These are phyloP conservation scores for Coemansia sp. DNA, from an alignment of 192 early-diverging fungal species.

Conservation along the genomic window DNA sequence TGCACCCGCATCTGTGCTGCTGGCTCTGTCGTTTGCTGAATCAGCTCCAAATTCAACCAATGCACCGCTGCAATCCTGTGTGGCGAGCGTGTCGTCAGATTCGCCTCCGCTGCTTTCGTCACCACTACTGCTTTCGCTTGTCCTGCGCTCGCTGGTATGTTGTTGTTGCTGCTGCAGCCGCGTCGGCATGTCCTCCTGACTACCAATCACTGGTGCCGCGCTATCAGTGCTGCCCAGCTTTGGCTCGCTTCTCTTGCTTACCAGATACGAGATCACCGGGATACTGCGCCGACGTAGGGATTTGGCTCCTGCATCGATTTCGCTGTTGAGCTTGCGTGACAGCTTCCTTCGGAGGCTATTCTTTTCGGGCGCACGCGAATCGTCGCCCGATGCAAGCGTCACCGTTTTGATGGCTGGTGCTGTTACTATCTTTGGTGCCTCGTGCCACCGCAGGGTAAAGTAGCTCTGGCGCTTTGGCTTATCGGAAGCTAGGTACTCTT, in stretches of 20 bases:
- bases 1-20: constrained; percentile 6
- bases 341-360: background rate
- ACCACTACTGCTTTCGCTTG: constrained; percentile 19
- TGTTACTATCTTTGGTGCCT: background rate
- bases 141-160: constrained; percentile 11
- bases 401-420: constrained; percentile 6
- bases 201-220: constrained; percentile 6
- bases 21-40: background rate
- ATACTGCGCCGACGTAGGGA: constrained; percentile 36
- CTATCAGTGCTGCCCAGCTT: constrained; percentile 15
- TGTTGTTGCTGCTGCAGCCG: background rate
- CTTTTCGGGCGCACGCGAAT: background rate
- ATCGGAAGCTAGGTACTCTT: background rate
- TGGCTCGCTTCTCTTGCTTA: constrained; percentile 21
- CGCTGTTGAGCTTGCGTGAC: background rate
- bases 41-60: constrained; percentile 1
- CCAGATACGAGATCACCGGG: constrained; percentile 35
- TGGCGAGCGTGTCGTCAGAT: constrained; percentile 48
- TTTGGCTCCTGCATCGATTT: background rate
- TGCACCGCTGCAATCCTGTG: constrained; percentile 11
- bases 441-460: constrained; percentile 33
- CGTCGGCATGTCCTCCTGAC: background rate
- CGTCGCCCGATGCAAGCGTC: constrained; percentile 6
- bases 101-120: constrained; percentile 38
- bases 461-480: constrained; percentile 34